These are phyloP conservation scores for Alternaria arborescens DNA, from an alignment of 2,329 filamentous ascomycete species.

Conservation along the genomic window DNA sequence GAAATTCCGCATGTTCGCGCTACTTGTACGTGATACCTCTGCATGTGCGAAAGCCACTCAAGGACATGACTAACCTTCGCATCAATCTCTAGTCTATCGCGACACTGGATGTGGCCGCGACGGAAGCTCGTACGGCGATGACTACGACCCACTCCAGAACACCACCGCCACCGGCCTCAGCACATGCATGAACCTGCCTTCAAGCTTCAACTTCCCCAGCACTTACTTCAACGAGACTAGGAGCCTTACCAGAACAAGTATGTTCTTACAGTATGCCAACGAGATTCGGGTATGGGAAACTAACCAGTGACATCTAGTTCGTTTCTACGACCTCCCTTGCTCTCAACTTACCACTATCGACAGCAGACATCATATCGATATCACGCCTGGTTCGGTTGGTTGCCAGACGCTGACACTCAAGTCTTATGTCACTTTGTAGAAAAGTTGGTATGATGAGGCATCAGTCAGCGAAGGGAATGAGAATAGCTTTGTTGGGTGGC, in stretches of 20 bases:
- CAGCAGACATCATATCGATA: slow-evolving; percentile 12
- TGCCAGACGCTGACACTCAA: slow-evolving; percentile 13
- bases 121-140: slow-evolving; percentile 9
- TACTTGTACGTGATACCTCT: slow-evolving; percentile 5
- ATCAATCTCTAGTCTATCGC: slow-evolving; percentile 1
- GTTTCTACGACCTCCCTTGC: slow-evolving; percentile 16
- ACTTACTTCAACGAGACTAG: slow-evolving; percentile 13
- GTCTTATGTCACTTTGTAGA: slow-evolving; percentile 17
- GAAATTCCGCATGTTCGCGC: slow-evolving; percentile 18
- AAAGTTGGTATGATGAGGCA: background rate
- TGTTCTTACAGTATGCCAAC: background rate
- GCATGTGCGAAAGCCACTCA: too few species aligned
- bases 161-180: slow-evolving; percentile 5
- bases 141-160: slow-evolving; percentile 7
- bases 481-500: background rate
- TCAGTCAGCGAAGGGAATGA: too few species aligned
- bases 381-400: slow-evolving; percentile 7
- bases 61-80: background rate
- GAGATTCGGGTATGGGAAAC: background rate
- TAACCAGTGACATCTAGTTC: background rate
- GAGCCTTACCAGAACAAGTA: background rate
- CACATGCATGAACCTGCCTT: slow-evolving; percentile 12
- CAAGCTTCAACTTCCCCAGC: slow-evolving; percentile 11
- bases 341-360: background rate
- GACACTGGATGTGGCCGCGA: slow-evolving; percentile 8